These are phyloP conservation scores for Cyberlindnera euphorbiae DNA, from an alignment of 805 yeast genomes.

Conservation along the genomic window DNA sequence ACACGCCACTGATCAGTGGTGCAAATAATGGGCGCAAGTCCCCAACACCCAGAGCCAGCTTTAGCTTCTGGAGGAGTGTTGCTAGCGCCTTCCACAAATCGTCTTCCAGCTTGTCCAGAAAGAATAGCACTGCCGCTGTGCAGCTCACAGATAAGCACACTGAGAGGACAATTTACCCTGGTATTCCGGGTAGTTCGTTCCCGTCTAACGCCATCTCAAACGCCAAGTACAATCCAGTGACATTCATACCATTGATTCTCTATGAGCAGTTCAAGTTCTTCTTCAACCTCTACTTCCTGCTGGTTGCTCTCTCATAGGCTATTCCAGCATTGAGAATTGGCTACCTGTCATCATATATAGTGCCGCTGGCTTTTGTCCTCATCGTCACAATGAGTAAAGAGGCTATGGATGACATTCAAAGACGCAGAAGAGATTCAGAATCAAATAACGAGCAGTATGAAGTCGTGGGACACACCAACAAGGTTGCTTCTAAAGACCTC, in stretches of 20 bases:
- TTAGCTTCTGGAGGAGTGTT: constrained; percentile 16
- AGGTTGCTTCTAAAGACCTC: constrained; percentile 54
- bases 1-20: constrained; percentile 13
- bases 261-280: constrained; percentile 97
- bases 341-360: constrained; percentile 85
- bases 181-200: constrained; percentile 34
- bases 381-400: constrained; percentile 93
- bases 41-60: neutral
- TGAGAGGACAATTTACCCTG: constrained; percentile 40
- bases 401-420: constrained; percentile 87
- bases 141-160: constrained; percentile 27
- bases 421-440: constrained; percentile 86
- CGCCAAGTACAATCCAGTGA: constrained; percentile 86
- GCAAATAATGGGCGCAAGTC: neutral
- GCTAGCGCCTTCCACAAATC: constrained; percentile 6
- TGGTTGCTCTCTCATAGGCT: constrained; percentile 92
- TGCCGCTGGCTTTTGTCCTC: constrained; percentile 90
- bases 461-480: constrained; percentile 45
- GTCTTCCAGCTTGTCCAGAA: constrained; percentile 10
- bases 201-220: constrained; percentile 83
- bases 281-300: constrained; percentile 83
- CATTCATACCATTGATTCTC: constrained; percentile 82
- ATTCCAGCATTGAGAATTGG: constrained; percentile 90
- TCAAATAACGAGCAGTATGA: constrained; percentile 82
- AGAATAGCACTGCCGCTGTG: constrained; percentile 13